Conservation (phyloP, 139 green algal genomes). For the Axilococcus clingmanii region DNA sequence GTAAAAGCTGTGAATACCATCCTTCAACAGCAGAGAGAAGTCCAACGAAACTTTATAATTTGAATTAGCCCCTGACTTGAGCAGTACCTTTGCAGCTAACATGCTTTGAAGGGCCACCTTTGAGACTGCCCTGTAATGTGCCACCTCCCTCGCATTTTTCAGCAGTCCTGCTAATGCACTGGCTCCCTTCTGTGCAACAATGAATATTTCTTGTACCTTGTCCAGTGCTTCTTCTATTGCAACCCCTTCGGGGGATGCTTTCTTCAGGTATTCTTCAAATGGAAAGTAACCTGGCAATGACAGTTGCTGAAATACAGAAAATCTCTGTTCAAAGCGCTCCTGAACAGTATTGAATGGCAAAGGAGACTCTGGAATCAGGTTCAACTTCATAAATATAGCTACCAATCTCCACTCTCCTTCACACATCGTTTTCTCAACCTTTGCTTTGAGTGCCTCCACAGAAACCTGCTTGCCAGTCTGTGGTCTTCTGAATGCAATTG, state of each 20-base stretch:
- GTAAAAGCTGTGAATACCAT: too few species aligned
- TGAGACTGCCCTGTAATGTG: not conserved
- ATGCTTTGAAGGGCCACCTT: too few species aligned
- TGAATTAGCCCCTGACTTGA: too few species aligned
- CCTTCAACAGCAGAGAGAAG: too few species aligned
- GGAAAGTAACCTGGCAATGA: not conserved
- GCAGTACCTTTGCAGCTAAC: too few species aligned
- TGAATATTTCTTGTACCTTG: not conserved
- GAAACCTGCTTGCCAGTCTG: not conserved
- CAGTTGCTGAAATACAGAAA: constrained; percentile 29
- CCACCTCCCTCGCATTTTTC: constrained; percentile 1
- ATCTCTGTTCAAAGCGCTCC: constrained; percentile 64
- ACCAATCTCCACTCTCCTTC: constrained; percentile 36
- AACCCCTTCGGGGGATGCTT: not conserved
- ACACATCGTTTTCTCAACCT: constrained; percentile 13
- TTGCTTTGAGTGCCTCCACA: not conserved
- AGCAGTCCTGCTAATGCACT: not conserved
- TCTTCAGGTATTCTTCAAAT: not conserved
- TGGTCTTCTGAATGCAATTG: not conserved
- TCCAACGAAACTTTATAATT: too few species aligned
- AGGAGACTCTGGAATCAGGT: constrained; percentile 1
- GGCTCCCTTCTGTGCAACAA: not conserved
- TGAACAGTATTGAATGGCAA: constrained; percentile 42
- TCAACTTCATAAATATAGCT: constrained; percentile 19
- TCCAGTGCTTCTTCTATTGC: not conserved